Percentiles rank a stretch among this genome's conserved stretches.
Evolutionary conservation across 2,329 filamentous ascomycete species (phyloP).

Genomic region (Aspergillus ochraceoroseus): DNA sequence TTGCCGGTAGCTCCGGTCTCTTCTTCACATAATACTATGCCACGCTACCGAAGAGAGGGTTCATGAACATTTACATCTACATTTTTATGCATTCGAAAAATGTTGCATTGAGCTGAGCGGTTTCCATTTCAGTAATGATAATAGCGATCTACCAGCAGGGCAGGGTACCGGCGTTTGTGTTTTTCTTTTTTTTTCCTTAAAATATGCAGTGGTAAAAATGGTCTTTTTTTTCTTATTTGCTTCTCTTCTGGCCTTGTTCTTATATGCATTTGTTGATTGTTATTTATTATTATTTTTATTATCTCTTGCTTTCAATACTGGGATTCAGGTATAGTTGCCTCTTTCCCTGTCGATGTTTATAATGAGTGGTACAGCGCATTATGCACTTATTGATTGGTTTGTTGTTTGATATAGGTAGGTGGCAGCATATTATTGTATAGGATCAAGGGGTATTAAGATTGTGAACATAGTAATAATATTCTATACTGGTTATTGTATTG

Average conservation of each 20-base stretch:
- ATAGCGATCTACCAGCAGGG: conserved; percentile 29
- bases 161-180: conserved; percentile 15
- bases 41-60: neutral
- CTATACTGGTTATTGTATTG: too few species aligned
- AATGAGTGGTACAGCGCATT: neutral
- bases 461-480: too few species aligned
- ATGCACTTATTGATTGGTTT: conserved; percentile 7
- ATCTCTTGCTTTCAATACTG: too few species aligned
- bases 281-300: neutral
- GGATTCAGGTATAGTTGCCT: too few species aligned
- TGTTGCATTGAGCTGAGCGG: conserved; percentile 22
- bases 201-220: conserved; percentile 2
- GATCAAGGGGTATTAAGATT: too few species aligned
- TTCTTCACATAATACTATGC: conserved; percentile 23
- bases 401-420: conserved; percentile 4
- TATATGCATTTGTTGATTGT: neutral
- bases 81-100: conserved; percentile 16
- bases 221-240: conserved; percentile 1
- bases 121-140: conserved; percentile 25
- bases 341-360: too few species aligned
- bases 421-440: too few species aligned
- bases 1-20: conserved; percentile 42
- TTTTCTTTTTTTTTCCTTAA: conserved; percentile 1
- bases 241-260: neutral
- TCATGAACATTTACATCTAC: conserved; percentile 9